Evolutionary conservation across 1,139 yeast genomes (phyloP), one percentile per base, ranked within the genome.

Genomic region (Schwanniomyces etchellsii): DNA sequence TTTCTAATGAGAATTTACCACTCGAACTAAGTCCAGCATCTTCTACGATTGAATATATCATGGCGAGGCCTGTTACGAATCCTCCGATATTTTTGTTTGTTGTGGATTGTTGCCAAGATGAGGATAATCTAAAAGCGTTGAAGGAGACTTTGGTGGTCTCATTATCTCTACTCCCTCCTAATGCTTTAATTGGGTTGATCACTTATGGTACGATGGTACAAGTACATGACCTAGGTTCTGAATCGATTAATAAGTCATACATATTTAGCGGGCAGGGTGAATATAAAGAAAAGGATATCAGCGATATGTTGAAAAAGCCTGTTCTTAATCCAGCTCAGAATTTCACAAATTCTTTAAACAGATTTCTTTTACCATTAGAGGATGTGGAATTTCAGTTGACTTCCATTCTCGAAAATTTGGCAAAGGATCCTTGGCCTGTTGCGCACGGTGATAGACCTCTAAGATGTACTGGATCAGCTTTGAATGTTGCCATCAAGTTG

Each of bases 121-220:
- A 79, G 35, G 98, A 91, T 48, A 91, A 88, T 56, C 70, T 91
- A 51, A 77, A 81, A 54, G 91, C 96, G 7, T 71, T 91, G 56
- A 86, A 86, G 55, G 96, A 88, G 45, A 75, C 95, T 20, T 70
- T 91, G 48, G 77, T 88, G 35, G 79, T 86, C 36, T 78, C 95
- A 10, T 70, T 93, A 45, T 74, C 86, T 34, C 64, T 85, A 45
- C 74, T 91, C 50, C 99, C 99, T 18, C 94, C 95, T 27, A 88
- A 91, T 50, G 93, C 96, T 2, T 70, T 89, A 38, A 81, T 91
- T 37, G 97, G 97, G 29, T 73, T 91, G 47, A 77, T 91, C 50
- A 89, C 97, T 24, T 91, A 74, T 55, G 98, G 97, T 34, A 89
- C 96, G 25, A 89, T 86, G 74, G 88, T 89, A 36, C 95, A 88